Base-by-base conservation (phyloP, 768 basidiomycete genomes). In the Russula compacta region DNA sequence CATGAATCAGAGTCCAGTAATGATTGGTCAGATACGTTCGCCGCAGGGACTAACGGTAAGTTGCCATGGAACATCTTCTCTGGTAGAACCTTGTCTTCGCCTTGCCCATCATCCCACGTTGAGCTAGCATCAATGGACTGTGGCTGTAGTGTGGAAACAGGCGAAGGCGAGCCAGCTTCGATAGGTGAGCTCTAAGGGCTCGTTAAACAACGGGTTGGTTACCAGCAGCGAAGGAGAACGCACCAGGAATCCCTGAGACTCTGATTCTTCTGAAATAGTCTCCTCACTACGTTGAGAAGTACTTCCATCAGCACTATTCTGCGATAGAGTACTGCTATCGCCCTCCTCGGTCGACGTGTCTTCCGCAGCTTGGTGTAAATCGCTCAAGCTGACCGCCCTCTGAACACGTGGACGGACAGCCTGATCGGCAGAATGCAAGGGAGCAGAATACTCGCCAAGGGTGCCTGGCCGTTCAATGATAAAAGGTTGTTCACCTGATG, bases 401-500 rank as follows among this genome's bases (percentile, higher is more conserved):
- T 70, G 72, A 24, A 75, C 71, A 38, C 72, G 67, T n/a, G 72
- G 58, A 8, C 43, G 59, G 44, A 64, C 49, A n/a, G 33, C 57
- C 43, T 72, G 73, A 19, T 78, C 73, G 67, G 81, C 78, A 67
- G 77, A 79, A 70, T 74, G 78, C 17, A 79, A 78, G 8, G 79
- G 67, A 19, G 73, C 71, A 47, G 76, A 69, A 50, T 74, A 77
- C 48, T 78, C 71, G 60, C 82, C 79, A 24, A 77, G 79, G 24
- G 71, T 71, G 33, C 72, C 73, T 17, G 86, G 87, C 32, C 87
- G 73, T 65, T 84, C 80, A 70, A 88, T 79, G 63, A 88, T 72
- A 69, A 88, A 85, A 10, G 84, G 80, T 42, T 79, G 77, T 67
- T 86, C 85, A 44, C 80, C 79, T 12, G 79, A 72, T 21, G 85